Conservation (phyloP, 2,329 filamentous ascomycete genomes). For the Hymenoscyphus scutula region DNA sequence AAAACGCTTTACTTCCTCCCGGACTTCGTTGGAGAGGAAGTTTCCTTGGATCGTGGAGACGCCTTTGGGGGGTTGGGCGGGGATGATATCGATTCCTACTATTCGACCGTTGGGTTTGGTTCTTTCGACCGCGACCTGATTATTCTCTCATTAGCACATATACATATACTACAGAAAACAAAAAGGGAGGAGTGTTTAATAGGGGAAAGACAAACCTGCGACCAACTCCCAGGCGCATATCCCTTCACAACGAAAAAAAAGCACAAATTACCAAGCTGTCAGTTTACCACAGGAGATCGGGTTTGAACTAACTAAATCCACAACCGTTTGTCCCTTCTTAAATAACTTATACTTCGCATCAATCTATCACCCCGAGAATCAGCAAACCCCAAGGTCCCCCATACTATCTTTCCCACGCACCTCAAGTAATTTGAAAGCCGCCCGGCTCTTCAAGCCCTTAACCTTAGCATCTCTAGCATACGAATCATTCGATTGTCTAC, state of each 20-base stretch:
- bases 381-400: constrained; percentile 3
- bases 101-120: constrained; percentile 76
- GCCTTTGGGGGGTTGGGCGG: constrained; percentile 83
- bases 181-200: neutral
- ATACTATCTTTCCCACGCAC: constrained; percentile 42
- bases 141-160: neutral
- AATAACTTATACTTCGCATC: constrained; percentile 81
- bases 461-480: constrained; percentile 76
- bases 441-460: constrained; percentile 79
- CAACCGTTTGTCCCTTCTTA: constrained; percentile 74
- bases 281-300: neutral
- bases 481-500: constrained; percentile 69
- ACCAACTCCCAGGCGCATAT: constrained; percentile 74
- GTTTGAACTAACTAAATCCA: constrained; percentile 70
- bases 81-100: constrained; percentile 90
- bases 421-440: constrained; percentile 90
- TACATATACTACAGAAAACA: no score
- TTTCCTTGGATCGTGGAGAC: constrained; percentile 96
- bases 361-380: constrained; percentile 52
- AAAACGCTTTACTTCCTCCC: constrained; percentile 72
- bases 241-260: constrained; percentile 48
- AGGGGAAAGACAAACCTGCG: constrained; percentile 49
- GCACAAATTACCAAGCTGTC: neutral
- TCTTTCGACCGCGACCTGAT: constrained; percentile 74
- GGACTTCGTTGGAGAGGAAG: constrained; percentile 75